Evolutionary conservation across 2,329 filamentous ascomycete species (phyloP), one percentile per base, ranked within the genome.

Genomic region (Aspergillus aculeatinus): DNA sequence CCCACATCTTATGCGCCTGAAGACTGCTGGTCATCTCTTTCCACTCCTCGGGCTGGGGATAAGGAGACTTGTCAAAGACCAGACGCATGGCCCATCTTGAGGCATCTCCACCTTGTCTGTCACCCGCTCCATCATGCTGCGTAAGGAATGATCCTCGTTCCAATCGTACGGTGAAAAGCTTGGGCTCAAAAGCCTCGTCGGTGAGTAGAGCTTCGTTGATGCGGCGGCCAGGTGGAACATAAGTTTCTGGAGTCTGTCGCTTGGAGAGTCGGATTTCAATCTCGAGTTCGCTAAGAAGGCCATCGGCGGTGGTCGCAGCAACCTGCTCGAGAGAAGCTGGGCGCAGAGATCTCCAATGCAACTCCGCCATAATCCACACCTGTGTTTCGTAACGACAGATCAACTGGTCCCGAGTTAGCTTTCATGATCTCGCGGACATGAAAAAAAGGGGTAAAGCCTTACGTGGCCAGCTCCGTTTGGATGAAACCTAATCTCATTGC

Each of bases 121-220:
- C 50, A 16, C 39, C 33, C 10, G 23, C 42, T n/a, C 16, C 14
- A 16, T 52, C 50, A 23, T 23, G 29, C 10, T 52, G 50, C 1
- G 50, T 52, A 5, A 52, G n/a, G 16, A 52, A 39, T 23, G 19
- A 16, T 4, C 50, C 50, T 10, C 39, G 33, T n/a, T 52, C 50
- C 14, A 52, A 6, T 42, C 50, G 21, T 9, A 52, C n/a, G 2
- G 6, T 42, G 9, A 33, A 52, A 7, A 16, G 23, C 19, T 52
- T 52, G 12, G 50, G 33, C n/a, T 35, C n/a, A 25, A 52, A 52
- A 9, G 50, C 50, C 7, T 39, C 12, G 1, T 52, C 50, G 9
- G 50, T 52, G 31, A 52, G 50, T 42, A 52, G 10, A 5, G 31
- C n/a, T 52, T 52, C 50, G 33, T 52, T 52, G 50, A 52, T 52